Evolutionary conservation across 75 land plant species (phyloP), one percentile per base, ranked within the genome.

Genomic region (Azolla pinnata): DNA sequence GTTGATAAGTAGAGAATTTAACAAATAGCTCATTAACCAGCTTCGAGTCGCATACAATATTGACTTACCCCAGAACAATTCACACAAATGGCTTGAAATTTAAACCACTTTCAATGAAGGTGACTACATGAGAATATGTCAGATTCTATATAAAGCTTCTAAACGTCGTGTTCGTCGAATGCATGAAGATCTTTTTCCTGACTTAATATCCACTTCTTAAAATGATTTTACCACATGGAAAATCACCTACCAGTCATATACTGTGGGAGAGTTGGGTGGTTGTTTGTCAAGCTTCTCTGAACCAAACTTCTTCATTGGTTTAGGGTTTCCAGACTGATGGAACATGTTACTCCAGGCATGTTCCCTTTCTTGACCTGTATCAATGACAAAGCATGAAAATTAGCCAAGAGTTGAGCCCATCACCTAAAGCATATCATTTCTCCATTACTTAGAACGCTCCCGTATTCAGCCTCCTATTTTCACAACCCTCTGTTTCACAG

Each of bases 241-340:
- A 46, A 4, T 3, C 49, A 57, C 61, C 56, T 63, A 70, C 73
- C 73, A 70, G 67, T 70, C 73, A 29, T 70, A 70, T 4, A 70
- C 67, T 26, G 60, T 63, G 20, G 73, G 73, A 3, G 73, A 56
- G 42, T 63, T 63, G 20, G 73, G 67, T 33, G 55, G 31, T 25
- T 53, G 51, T 18, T 63, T 70, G 54, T 70, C 73, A 47, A 70
- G 63, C 60, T 63, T 62, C 56, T 57, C 60, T 24, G 73, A 56
- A 19, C 73, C 73, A 12, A 70, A 29, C 21, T 40, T 27, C 31
- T 56, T 45, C 67, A 70, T 63, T 5, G 45, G 55, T 50, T 63
- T 70, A 42, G 44, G 55, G 33, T 45, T 44, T 7, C 73, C 73
- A 2, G 73, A 67, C n/a, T n/a, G n/a, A 29, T 70, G 73, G 50